Conservation (phyloP, 805 yeast species). For the Yarrowia sp. region DNA sequence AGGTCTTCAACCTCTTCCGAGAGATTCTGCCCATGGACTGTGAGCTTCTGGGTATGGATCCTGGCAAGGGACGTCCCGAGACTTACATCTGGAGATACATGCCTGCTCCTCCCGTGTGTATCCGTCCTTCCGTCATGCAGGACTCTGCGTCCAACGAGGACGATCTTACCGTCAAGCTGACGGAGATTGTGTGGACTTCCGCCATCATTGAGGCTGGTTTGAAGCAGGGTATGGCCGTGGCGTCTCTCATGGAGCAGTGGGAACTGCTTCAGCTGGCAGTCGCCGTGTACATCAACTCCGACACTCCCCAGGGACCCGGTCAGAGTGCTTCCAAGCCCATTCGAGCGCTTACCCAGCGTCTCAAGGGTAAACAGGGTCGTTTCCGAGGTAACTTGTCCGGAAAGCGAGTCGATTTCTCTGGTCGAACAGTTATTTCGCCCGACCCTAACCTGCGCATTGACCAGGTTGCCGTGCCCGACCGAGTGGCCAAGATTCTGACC, state of each 20-base stretch:
- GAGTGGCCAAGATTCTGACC: conserved; percentile 92
- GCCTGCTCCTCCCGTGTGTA: conserved; percentile 99
- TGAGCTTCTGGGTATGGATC: conserved; percentile 86
- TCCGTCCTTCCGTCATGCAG: conserved; percentile 96
- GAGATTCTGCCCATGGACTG: conserved; percentile 84
- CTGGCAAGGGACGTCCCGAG: conserved; percentile 89
- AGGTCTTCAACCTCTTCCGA: conserved; percentile 82
- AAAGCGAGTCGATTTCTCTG: conserved; percentile 97
- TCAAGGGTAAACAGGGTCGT: conserved; percentile 98
- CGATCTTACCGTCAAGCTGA: conserved; percentile 90
- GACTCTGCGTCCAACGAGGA: conserved; percentile 93
- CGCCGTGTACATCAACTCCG: conserved; percentile 97
- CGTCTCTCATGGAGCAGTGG: conserved; percentile 98
- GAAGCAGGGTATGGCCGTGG: conserved; percentile 90
- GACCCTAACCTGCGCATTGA: conserved; percentile 94
- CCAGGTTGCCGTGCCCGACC: conserved; percentile 97
- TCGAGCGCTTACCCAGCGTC: conserved; percentile 93
- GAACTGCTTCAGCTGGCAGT: conserved; percentile 92
- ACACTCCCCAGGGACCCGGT: conserved; percentile 65
- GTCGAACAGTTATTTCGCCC: conserved; percentile 97
- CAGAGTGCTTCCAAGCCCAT: conserved; percentile 63
- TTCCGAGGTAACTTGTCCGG: conserved; percentile 98
- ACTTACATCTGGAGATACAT: conserved; percentile 94
- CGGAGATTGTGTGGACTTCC: conserved; percentile 97
- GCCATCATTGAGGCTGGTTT: conserved; percentile 91